Conservation (phyloP, 1,284 basidiomycete genomes). For the Fomitopsis betulina region DNA sequence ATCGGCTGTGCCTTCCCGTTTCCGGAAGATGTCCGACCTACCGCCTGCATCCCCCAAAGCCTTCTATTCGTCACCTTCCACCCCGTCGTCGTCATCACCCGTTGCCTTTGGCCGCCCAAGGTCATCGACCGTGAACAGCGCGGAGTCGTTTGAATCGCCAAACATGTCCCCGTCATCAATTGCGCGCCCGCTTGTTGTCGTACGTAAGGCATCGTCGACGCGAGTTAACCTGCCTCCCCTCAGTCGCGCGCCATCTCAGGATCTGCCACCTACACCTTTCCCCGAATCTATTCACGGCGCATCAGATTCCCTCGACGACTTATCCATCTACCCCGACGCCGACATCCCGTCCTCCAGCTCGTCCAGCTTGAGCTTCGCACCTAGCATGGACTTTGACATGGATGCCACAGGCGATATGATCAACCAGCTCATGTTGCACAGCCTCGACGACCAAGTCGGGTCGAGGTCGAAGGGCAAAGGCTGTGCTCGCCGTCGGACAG, state of each 20-base stretch:
- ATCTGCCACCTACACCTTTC: slow-evolving; percentile 25
- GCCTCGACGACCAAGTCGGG: not conserved
- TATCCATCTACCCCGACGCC: slow-evolving; percentile 33
- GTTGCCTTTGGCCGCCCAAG: slow-evolving; percentile 21
- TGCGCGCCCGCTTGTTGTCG: slow-evolving; percentile 20
- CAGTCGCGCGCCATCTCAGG: slow-evolving; percentile 16
- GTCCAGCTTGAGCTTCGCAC: slow-evolving; percentile 27
- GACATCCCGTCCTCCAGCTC: slow-evolving; percentile 34
- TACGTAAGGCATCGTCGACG: slow-evolving; percentile 25
- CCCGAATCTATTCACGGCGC: slow-evolving; percentile 4
- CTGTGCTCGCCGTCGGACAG: not conserved
- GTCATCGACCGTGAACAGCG: slow-evolving; percentile 17
- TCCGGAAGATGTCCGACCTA: slow-evolving; percentile 19
- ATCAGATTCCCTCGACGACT: slow-evolving; percentile 16
- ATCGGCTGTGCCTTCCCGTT: slow-evolving; percentile 9
- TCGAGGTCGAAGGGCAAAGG: slow-evolving; percentile 9
- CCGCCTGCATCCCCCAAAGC: slow-evolving; percentile 9
- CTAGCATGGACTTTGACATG: slow-evolving; percentile 16
- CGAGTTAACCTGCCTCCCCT: slow-evolving; percentile 21
- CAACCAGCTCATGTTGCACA: slow-evolving; percentile 16
- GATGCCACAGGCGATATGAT: slow-evolving; percentile 16
- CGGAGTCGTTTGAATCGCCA: slow-evolving; percentile 15
- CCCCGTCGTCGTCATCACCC: slow-evolving; percentile 19
- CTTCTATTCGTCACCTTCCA: slow-evolving; percentile 13
- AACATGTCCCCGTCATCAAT: slow-evolving; percentile 2